These are phyloP conservation scores for Cyclanthera cordifolia DNA, from an alignment of 306 rosid species.

Conservation along the genomic window DNA sequence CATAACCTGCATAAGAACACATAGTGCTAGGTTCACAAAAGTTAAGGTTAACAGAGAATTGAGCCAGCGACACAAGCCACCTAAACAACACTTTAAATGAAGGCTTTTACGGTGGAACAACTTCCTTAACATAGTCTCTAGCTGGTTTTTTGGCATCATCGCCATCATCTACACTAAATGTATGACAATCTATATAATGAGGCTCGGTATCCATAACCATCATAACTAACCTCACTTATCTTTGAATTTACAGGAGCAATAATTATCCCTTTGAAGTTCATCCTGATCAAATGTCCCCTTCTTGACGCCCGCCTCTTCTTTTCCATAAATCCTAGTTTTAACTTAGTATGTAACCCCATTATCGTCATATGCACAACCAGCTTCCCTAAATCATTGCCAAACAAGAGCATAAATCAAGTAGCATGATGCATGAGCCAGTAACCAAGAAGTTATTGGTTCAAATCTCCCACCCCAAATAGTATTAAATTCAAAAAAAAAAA, in stretches of 20 bases:
- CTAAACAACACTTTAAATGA: background rate
- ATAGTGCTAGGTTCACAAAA: background rate
- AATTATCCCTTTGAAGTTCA: background rate
- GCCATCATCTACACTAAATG: background rate
- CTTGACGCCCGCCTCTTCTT: background rate
- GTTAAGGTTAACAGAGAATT: background rate
- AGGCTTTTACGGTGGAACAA: background rate
- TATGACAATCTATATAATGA: background rate
- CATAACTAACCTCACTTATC: background rate
- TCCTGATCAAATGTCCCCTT: background rate
- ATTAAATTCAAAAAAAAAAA: no score
- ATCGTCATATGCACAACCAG: background rate
- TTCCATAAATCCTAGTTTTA: background rate
- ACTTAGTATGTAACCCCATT: no score
- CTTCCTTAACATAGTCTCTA: background rate
- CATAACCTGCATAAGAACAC: background rate
- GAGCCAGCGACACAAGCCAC: background rate
- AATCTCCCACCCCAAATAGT: no score
- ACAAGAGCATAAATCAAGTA: background rate
- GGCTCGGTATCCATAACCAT: background rate
- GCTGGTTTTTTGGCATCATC: background rate
- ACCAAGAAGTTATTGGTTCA: no score
- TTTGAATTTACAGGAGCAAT: background rate
- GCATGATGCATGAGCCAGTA: no score
- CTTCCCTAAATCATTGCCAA: background rate